phyloP scores from a whole-genome alignment of 2,329 filamentous ascomycete genomes.

The Clonostachys byssicola region DNA sequence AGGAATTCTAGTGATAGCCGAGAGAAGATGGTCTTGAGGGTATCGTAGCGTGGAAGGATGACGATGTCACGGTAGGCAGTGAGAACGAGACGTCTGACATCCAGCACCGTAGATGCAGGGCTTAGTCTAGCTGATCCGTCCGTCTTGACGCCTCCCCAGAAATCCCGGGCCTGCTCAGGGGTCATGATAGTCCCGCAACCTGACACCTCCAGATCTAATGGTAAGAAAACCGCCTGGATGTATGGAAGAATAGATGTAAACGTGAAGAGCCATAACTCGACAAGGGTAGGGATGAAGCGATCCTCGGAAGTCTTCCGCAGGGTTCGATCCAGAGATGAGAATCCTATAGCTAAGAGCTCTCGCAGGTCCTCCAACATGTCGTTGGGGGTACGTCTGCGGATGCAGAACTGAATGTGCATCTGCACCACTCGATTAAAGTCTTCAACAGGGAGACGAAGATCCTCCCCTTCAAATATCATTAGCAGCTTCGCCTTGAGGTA shows the following conservation, averaged over 20 bases:
- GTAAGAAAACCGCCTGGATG: conserved; percentile 91
- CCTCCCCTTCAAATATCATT: conserved; percentile 77
- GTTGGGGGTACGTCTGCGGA: conserved; percentile 67
- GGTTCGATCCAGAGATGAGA: conserved; percentile 79
- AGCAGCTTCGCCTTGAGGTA: conserved; percentile 72
- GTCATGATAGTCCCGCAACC: conserved; percentile 78
- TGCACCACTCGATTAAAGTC: conserved; percentile 79
- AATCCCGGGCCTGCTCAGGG: conserved; percentile 75
- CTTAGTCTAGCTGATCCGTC: conserved; percentile 34
- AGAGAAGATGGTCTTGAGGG: conserved; percentile 84
- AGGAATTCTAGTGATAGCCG: conserved; percentile 80
- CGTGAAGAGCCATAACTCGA: conserved; percentile 91
- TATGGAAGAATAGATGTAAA: conserved; percentile 90
- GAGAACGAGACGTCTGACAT: conserved; percentile 85
- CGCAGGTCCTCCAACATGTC: conserved; percentile 72
- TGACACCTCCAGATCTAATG: conserved; percentile 88
- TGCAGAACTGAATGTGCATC: conserved; percentile 73
- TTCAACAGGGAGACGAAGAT: conserved; percentile 74
- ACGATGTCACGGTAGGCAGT: conserved; percentile 85
- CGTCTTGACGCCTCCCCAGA: conserved; percentile 72
- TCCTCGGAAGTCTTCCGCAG: conserved; percentile 78
- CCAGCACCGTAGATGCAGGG: conserved; percentile 56
- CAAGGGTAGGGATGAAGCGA: conserved; percentile 80
- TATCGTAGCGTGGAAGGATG: conserved; percentile 84
- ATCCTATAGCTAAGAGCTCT: conserved; percentile 76